Evolutionary conservation across 768 basidiomycete species (phyloP).

Genomic region (Lentinula raphanica): DNA sequence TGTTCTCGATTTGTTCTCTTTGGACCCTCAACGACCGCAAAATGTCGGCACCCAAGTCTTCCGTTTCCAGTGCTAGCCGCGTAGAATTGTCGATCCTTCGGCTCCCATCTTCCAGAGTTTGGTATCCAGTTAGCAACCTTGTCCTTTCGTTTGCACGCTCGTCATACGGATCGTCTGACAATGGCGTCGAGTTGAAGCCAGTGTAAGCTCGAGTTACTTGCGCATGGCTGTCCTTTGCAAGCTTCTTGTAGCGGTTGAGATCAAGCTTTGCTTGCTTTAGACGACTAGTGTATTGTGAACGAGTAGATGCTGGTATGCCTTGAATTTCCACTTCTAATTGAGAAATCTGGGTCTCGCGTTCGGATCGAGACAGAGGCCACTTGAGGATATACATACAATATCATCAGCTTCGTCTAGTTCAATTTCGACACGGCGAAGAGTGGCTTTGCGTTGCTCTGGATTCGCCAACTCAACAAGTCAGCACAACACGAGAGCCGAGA

Average conservation of each 20-base stretch:
- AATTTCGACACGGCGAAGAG: constrained; percentile 75
- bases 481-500: neutral
- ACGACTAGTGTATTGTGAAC: constrained; percentile 59
- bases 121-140: constrained; percentile 67
- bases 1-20: constrained; percentile 86
- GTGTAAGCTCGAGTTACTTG: constrained; percentile 67
- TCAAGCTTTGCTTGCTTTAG: constrained; percentile 68
- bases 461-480: constrained; percentile 1
- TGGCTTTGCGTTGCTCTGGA: constrained; percentile 76
- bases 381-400: constrained; percentile 43
- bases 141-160: constrained; percentile 55
- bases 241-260: constrained; percentile 70
- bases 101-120: constrained; percentile 69
- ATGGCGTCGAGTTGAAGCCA: constrained; percentile 12
- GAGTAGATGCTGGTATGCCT: constrained; percentile 82
- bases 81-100: constrained; percentile 74
- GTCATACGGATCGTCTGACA: constrained; percentile 72
- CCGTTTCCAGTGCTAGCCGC: constrained; percentile 87
- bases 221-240: constrained; percentile 65
- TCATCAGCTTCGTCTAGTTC: constrained; percentile 94
- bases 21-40: constrained; percentile 73
- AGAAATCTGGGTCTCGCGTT: constrained; percentile 53
- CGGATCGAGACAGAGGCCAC: neutral
- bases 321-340: constrained; percentile 93
- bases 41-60: constrained; percentile 87